phyloP scores from a whole-genome alignment of 371 early-diverging fungal species.

The Coemansia sp. region DNA sequence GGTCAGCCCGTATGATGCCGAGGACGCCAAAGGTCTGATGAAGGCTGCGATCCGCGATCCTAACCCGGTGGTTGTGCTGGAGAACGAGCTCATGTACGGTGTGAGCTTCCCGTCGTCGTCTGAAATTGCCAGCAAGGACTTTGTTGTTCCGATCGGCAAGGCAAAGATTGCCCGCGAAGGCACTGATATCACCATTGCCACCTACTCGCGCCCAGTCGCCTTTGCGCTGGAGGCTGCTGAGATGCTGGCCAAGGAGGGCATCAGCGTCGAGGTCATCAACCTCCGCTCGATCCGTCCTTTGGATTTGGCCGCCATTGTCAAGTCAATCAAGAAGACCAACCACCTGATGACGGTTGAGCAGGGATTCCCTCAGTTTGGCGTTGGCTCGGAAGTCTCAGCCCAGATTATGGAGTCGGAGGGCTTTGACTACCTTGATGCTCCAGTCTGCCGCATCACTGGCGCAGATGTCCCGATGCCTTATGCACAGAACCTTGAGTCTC shows the following conservation, averaged over 20 bases:
- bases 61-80: constrained; percentile 97
- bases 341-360: constrained; percentile 96
- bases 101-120: constrained; percentile 80
- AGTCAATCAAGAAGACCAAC: constrained; percentile 97
- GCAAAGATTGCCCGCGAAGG: constrained; percentile 93
- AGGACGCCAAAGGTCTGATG: constrained; percentile 96
- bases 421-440: constrained; percentile 95
- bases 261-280: constrained; percentile 87
- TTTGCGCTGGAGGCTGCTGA: constrained; percentile 91
- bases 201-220: constrained; percentile 92
- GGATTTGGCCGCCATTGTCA: constrained; percentile 90
- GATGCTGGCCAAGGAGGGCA: constrained; percentile 74
- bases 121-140: constrained; percentile 82
- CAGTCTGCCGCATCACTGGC: constrained; percentile 93
- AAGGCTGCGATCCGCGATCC: constrained; percentile 98
- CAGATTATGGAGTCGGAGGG: constrained; percentile 95
- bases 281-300: constrained; percentile 97
- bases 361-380: constrained; percentile 96
- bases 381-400: constrained; percentile 97
- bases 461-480: constrained; percentile 99
- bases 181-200: constrained; percentile 90
- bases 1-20: constrained; percentile 96
- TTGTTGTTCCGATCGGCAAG: constrained; percentile 93
- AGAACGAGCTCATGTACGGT: constrained; percentile 99
- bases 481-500: constrained; percentile 91